Evolutionary conservation across 129 eudicot genomes (phyloP).

Genomic region (Kitagawia praeruptora): DNA sequence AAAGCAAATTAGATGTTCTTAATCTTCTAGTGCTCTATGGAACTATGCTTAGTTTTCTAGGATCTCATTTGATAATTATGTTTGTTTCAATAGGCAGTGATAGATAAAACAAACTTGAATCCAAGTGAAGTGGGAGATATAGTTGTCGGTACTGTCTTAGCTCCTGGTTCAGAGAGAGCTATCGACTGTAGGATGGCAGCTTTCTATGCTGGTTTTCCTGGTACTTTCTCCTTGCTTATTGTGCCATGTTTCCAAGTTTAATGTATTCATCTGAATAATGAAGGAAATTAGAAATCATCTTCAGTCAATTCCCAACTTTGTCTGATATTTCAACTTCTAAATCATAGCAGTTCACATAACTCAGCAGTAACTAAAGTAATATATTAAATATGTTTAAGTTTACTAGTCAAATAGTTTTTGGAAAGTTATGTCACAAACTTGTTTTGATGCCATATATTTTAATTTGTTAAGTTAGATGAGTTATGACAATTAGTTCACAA

Average conservation of each 20-base stretch:
- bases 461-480: not conserved
- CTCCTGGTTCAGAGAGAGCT: conserved; percentile 78
- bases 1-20: not conserved
- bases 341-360: not conserved
- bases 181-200: conserved; percentile 88
- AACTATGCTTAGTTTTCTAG: not conserved
- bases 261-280: not conserved
- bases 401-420: not conserved
- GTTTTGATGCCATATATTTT: not conserved
- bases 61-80: conserved; percentile 11
- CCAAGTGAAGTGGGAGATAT: conserved; percentile 80
- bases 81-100: conserved; percentile 40
- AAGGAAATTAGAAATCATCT: not conserved
- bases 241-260: not conserved
- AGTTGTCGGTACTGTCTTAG: conserved; percentile 75
- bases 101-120: conserved; percentile 56
- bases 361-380: not conserved
- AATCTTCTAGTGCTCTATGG: not conserved
- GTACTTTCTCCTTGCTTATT: conserved; percentile 17
- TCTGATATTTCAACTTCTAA: not conserved
- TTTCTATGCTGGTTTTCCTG: conserved; percentile 83
- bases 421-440: not conserved
- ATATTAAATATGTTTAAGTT: not conserved
- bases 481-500: not conserved
- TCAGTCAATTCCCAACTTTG: not conserved